Evolutionary conservation across 1,284 basidiomycete genomes (phyloP).

Genomic region (Ceratorhiza oryzae-sativae): DNA sequence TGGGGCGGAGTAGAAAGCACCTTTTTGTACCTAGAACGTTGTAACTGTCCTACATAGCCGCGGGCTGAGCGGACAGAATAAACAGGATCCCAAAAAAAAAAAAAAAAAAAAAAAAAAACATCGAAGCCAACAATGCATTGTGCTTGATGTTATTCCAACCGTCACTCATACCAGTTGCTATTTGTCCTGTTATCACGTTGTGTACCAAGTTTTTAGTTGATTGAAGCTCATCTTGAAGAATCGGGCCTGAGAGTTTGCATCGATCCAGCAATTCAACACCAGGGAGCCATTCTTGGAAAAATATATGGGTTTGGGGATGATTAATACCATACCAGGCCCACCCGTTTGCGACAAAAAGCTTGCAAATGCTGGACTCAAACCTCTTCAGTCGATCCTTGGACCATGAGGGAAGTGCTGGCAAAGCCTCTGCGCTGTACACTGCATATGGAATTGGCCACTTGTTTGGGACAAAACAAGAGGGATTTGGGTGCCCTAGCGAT

Average conservation of each 20-base stretch:
- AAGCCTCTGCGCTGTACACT: not conserved
- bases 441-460: not conserved
- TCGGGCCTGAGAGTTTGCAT: constrained; percentile 5
- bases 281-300: constrained; percentile 1
- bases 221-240: constrained; percentile 9
- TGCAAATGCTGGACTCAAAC: not conserved
- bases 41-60: no score
- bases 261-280: constrained; percentile 8
- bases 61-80: no score
- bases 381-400: not conserved
- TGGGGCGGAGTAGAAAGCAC: no score
- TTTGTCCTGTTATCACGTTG: constrained; percentile 1
- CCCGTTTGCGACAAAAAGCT: constrained; percentile 10
- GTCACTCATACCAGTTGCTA: constrained; percentile 36
- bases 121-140: constrained; percentile 27
- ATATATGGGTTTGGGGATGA: constrained; percentile 5
- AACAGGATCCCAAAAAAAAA: not conserved
- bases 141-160: constrained; percentile 36
- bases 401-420: not conserved
- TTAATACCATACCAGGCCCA: not conserved
- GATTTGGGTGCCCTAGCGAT: not conserved
- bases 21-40: no score
- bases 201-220: not conserved
- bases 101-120: no score
- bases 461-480: not conserved